Percentiles rank a stretch among this genome's conserved stretches.
Conservation (phyloP, 2,329 filamentous ascomycete species). For the Pseudonectria foliicola region DNA sequence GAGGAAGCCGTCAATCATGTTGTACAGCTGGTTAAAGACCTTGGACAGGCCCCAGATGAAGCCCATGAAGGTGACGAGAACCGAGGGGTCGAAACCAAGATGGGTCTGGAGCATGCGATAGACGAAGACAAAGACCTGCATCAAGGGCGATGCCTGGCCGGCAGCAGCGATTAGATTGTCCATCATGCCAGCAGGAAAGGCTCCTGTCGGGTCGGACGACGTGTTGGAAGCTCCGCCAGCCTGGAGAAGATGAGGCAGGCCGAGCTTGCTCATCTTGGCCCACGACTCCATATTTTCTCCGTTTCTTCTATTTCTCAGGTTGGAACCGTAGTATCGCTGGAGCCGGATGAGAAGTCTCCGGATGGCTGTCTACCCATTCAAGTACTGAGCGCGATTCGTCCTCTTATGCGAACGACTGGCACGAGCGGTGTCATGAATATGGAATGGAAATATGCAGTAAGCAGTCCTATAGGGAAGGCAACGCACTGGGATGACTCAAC, state of each 20-base stretch:
- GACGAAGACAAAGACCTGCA: constrained; percentile 36
- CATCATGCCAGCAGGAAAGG: constrained; percentile 27
- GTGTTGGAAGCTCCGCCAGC: constrained; percentile 11
- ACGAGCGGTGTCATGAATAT: too few relatives aligned
- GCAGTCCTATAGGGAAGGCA: neutral
- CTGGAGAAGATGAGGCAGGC: constrained; percentile 22
- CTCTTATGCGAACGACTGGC: too few relatives aligned
- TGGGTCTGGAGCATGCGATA: constrained; percentile 37
- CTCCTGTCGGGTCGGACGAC: constrained; percentile 12
- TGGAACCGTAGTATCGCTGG: neutral
- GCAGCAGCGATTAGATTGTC: constrained; percentile 40
- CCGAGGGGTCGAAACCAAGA: constrained; percentile 42
- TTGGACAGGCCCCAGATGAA: constrained; percentile 41
- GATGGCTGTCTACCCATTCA: too few relatives aligned
- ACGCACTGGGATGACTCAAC: too few relatives aligned
- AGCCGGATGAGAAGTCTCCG: neutral
- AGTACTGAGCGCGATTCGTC: too few relatives aligned
- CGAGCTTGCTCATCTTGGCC: constrained; percentile 21
- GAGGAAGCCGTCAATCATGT: constrained; percentile 29
- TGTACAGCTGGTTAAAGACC: constrained; percentile 28
- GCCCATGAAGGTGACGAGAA: constrained; percentile 38
- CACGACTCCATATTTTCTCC: constrained; percentile 19
- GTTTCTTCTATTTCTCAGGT: neutral
- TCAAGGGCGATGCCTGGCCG: constrained; percentile 35
- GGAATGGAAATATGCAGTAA: too few relatives aligned